Percentiles rank a stretch among this genome's conserved stretches.
Evolutionary conservation across 2,329 filamentous ascomycete species (phyloP).

Genomic region (Ophiocordyceps australis): DNA sequence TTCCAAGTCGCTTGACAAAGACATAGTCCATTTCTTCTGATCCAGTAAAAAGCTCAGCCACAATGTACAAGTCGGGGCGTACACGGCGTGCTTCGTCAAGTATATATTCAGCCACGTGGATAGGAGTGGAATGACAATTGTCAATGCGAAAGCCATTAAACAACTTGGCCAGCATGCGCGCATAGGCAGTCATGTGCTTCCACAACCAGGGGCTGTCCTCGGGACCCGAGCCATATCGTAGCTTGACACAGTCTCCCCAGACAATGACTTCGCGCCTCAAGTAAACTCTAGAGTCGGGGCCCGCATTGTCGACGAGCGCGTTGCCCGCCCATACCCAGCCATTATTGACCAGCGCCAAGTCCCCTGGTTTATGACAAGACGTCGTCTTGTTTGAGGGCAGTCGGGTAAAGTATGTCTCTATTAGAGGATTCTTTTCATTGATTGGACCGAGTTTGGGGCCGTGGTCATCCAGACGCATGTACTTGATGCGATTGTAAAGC

Average conservation of each 20-base stretch:
- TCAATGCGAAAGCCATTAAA: constrained; percentile 94
- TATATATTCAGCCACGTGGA: constrained; percentile 88
- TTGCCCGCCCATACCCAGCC: constrained; percentile 99
- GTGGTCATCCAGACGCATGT: constrained; percentile 79
- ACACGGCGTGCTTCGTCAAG: constrained; percentile 83
- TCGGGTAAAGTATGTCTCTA: constrained; percentile 90
- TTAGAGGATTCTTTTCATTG: constrained; percentile 57
- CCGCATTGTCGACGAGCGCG: constrained; percentile 84
- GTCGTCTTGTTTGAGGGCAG: constrained; percentile 66
- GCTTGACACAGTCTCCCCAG: constrained; percentile 96
- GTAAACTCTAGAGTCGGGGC: constrained; percentile 78
- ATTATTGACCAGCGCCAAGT: constrained; percentile 80
- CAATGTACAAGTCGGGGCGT: constrained; percentile 75
- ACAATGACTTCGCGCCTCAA: constrained; percentile 91
- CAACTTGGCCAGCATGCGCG: constrained; percentile 79
- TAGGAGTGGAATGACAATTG: constrained; percentile 91
- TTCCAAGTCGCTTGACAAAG: constrained; percentile 81
- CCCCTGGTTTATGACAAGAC: constrained; percentile 53
- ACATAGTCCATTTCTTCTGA: constrained; percentile 92
- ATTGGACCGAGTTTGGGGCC: constrained; percentile 77
- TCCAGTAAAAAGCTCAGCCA: constrained; percentile 88
- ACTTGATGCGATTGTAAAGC: constrained; percentile 86
- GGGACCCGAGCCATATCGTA: constrained; percentile 67
- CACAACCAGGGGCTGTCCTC: constrained; percentile 86
- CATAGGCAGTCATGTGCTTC: constrained; percentile 92